Evolutionary conservation across 352 stramenopile species (phyloP), one percentile per base, ranked within the genome.

Genomic region (Blastocystis sp.): DNA sequence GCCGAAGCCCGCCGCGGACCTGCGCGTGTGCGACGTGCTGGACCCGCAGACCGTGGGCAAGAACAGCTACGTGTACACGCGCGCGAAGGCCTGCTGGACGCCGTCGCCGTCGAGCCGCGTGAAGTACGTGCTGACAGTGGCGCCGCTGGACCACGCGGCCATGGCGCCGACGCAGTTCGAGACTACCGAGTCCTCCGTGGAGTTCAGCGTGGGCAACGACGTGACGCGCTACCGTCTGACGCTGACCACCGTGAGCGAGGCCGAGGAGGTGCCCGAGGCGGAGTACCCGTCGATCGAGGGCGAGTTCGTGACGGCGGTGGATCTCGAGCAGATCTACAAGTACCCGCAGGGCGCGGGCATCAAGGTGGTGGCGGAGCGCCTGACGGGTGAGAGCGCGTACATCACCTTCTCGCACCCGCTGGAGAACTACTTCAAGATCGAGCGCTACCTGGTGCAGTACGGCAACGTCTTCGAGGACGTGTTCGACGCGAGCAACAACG

Each of bases 341-440:
- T 84, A 69, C 74, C 74, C 74, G 38, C 74, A 84, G 74, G 74
- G 74, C 42, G 54, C 54, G 4, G 57, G 57, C 28, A 84, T 84
- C 48, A 28, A 70, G 59, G 38, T 69, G 21, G 74, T 84, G 24
- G 74, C 74, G 24, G 74, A 84, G 74, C 74, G 74, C 48, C n/a
- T 84, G 57, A 57, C 74, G 21, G 14, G 19, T 3, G n/a, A 52
- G 21, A 21, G 28, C 24, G 24, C 66, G 52, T 59, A 38, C 19
- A 43, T 84, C 48, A 69, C 52, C 24, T 84, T 84, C 74, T 69
- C 74, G 7, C 74, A 68, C 14, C 74, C 74, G 38, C 52, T 84
- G 74, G 74, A 84, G 74, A 84, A 84, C 54, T 84, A 84, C 54
- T 84, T 84, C 74, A 54, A 28, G 11, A 84, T 84, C 61, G 74